Conservation (phyloP, 2,329 filamentous ascomycete genomes). For the Pseudocercospora eumusae region DNA sequence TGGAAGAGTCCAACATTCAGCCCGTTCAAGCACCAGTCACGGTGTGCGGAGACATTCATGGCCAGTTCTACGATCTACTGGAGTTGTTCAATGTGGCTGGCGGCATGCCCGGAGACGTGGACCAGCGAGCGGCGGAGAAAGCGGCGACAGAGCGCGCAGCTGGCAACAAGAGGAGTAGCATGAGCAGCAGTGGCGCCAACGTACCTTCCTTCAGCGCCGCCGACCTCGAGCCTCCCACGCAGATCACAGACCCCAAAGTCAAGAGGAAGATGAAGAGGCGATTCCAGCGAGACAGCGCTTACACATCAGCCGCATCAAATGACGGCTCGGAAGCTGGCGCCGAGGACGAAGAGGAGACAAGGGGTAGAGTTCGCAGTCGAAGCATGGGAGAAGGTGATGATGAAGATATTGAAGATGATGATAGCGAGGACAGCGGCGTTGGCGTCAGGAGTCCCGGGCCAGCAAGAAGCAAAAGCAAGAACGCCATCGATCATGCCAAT, state of each 20-base stretch:
- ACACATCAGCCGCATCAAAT: conserved; percentile 55
- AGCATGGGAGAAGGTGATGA: conserved; percentile 41
- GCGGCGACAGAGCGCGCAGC: conserved; percentile 26
- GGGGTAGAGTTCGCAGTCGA: conserved; percentile 43
- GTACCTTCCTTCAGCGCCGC: conserved; percentile 75
- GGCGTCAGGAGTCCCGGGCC: conserved; percentile 43
- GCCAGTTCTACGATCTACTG: conserved; percentile 96
- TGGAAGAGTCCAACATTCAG: conserved; percentile 99
- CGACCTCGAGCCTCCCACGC: conserved; percentile 85
- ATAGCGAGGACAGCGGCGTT: conserved; percentile 46
- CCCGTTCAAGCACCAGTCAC: conserved; percentile 96
- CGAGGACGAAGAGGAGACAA: conserved; percentile 49
- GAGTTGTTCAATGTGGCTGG: conserved; percentile 96
- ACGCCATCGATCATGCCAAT: conserved; percentile 46
- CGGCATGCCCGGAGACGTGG: conserved; percentile 82
- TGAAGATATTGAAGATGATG: conserved; percentile 53
- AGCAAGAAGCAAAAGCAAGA: conserved; percentile 40
- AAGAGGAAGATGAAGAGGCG: conserved; percentile 75
- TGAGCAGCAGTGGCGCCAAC: conserved; percentile 27
- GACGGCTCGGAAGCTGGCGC: conserved; percentile 38
- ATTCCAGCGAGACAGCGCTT: conserved; percentile 54
- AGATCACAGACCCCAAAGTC: conserved; percentile 83
- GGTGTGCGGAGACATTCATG: conserved; percentile 96
- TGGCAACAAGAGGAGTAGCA: conserved; percentile 26
- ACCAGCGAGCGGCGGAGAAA: conserved; percentile 33